These are phyloP conservation scores for Fragaria ananassa DNA, from an alignment of 306 rosid species.

Conservation along the genomic window DNA sequence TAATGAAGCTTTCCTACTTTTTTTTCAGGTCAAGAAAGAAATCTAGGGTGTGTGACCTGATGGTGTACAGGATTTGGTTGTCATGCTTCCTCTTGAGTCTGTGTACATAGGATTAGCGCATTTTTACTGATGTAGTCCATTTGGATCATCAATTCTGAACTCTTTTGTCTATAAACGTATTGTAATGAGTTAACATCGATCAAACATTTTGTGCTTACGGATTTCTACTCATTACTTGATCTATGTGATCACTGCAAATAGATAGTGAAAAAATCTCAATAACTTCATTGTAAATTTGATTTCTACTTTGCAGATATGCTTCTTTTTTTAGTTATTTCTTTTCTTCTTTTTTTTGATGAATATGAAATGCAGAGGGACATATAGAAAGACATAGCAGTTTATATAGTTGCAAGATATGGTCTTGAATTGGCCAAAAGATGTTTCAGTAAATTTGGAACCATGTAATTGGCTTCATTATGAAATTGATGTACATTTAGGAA, in stretches of 20 bases:
- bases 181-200: background rate
- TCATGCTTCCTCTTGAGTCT: background rate
- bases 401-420: no score
- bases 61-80: background rate
- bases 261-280: background rate
- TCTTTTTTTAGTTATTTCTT: no score
- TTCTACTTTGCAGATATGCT: background rate
- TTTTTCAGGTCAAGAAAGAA: conserved; percentile 14
- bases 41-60: background rate
- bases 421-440: no score
- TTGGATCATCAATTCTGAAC: background rate
- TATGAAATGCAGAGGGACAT: background rate
- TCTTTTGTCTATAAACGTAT: background rate
- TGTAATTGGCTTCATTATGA: no score
- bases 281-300: background rate
- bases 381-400: no score
- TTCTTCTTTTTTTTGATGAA: background rate
- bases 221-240: background rate
- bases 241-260: background rate
- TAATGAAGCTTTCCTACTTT: background rate
- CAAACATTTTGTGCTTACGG: background rate
- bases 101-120: background rate
- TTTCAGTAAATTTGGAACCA: no score
- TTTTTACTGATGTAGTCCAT: background rate
- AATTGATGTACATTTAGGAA: no score